Percentiles rank a stretch among this genome's conserved stretches.
Evolutionary conservation across 495 filamentous ascomycete species (phyloP).

Genomic region (Talaromyces borbonicus): DNA sequence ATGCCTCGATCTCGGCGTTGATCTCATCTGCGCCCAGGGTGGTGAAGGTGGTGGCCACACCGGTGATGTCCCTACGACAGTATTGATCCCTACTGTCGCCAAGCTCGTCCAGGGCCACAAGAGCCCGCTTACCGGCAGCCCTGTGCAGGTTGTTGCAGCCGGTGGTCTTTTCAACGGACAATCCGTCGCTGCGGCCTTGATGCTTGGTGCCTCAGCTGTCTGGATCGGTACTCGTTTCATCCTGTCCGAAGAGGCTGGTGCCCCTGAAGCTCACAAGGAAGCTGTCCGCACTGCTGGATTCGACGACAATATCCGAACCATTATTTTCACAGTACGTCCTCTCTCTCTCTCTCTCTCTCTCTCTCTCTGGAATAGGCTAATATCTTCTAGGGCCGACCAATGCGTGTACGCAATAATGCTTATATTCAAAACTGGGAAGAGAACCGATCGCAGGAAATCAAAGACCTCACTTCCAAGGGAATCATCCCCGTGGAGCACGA

Average conservation of each 20-base stretch:
- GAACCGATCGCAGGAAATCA: slow-evolving; percentile 80
- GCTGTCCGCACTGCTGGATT: slow-evolving; percentile 85
- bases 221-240: slow-evolving; percentile 98
- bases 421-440: slow-evolving; percentile 97
- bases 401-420: slow-evolving; percentile 83
- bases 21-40: slow-evolving; percentile 90
- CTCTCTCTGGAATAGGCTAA: slow-evolving; percentile 12
- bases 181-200: slow-evolving; percentile 77
- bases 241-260: slow-evolving; percentile 85
- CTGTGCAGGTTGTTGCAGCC: slow-evolving; percentile 85
- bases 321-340: slow-evolving; percentile 78
- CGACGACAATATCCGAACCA: slow-evolving; percentile 90
- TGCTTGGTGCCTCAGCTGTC: slow-evolving; percentile 85
- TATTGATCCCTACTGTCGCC: slow-evolving; percentile 85
- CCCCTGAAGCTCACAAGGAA: slow-evolving; percentile 91
- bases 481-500: slow-evolving; percentile 89
- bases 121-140: slow-evolving; percentile 75
- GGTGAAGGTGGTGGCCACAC: slow-evolving; percentile 91
- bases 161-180: slow-evolving; percentile 93
- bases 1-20: slow-evolving; percentile 76
- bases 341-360: background rate
- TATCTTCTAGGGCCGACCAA: slow-evolving; percentile 60
- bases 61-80: slow-evolving; percentile 77
- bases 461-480: slow-evolving; percentile 78
- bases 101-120: slow-evolving; percentile 71